Evolutionary conservation across 1,139 yeast species (phyloP).

Genomic region (Saccharomyces uvarum): DNA sequence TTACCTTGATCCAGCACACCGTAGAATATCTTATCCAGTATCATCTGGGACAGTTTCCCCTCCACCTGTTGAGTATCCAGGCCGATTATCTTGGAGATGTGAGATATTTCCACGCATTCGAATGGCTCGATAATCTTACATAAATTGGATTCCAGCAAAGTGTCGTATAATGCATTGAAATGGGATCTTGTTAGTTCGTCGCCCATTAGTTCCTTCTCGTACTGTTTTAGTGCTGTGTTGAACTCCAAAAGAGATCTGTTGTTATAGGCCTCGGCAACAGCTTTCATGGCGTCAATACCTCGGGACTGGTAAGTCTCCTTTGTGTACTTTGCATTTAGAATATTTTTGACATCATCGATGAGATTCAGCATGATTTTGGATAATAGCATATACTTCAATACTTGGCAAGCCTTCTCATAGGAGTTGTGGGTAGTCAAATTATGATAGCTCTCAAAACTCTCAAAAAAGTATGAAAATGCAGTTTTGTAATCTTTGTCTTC

Average conservation of each 20-base stretch:
- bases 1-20: slow-evolving; percentile 98
- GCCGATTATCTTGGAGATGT: slow-evolving; percentile 81
- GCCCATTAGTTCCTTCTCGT: slow-evolving; percentile 67
- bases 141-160: slow-evolving; percentile 84
- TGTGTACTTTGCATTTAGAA: slow-evolving; percentile 73
- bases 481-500: slow-evolving; percentile 96
- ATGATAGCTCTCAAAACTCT: slow-evolving; percentile 83
- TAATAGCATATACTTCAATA: slow-evolving; percentile 83
- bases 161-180: slow-evolving; percentile 87
- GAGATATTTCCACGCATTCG: slow-evolving; percentile 86
- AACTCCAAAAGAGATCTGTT: slow-evolving; percentile 87
- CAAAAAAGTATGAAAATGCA: slow-evolving; percentile 90
- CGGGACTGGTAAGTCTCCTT: slow-evolving; percentile 63
- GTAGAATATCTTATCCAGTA: slow-evolving; percentile 82
- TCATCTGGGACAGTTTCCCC: slow-evolving; percentile 93
- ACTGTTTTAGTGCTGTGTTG: slow-evolving; percentile 67
- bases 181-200: slow-evolving; percentile 89
- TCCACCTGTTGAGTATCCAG: slow-evolving; percentile 84
- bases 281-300: slow-evolving; percentile 83
- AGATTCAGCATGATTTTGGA: slow-evolving; percentile 89
- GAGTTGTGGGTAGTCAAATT: slow-evolving; percentile 40
- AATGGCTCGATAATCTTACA: slow-evolving; percentile 94
- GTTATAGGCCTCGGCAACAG: slow-evolving; percentile 82
- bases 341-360: slow-evolving; percentile 75
- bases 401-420: slow-evolving; percentile 63